Conservation (phyloP, 2,329 filamentous ascomycete genomes). For the Fusarium piperis region DNA sequence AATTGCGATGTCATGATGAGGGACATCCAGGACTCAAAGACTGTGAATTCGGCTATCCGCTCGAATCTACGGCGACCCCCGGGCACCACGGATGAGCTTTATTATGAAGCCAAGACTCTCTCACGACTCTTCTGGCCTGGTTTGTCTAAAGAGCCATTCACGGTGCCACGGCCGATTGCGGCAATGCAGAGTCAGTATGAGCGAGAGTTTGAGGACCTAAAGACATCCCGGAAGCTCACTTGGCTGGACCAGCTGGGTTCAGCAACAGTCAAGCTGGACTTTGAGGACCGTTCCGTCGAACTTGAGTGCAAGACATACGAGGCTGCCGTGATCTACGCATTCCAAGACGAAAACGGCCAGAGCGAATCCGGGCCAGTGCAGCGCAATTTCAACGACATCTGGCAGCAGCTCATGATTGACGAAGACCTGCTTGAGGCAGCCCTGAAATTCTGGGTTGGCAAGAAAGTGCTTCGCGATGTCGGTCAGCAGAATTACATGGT, state of each 20-base stretch:
- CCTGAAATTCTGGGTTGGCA: slow-evolving; percentile 76
- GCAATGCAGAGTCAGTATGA: slow-evolving; percentile 77
- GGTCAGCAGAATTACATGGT: slow-evolving; percentile 69
- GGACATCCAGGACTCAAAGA: slow-evolving; percentile 85
- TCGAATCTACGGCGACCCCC: slow-evolving; percentile 46
- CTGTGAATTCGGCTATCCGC: slow-evolving; percentile 75
- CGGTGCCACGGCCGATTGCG: slow-evolving; percentile 67
- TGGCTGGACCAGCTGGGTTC: slow-evolving; percentile 88
- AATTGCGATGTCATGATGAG: slow-evolving; percentile 97
- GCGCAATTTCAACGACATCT: slow-evolving; percentile 63
- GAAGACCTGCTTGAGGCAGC: slow-evolving; percentile 75
- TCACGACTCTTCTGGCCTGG: slow-evolving; percentile 95
- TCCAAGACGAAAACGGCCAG: slow-evolving; percentile 63
- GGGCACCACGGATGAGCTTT: slow-evolving; percentile 34
- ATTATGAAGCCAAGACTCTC: slow-evolving; percentile 83
- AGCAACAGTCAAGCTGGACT: slow-evolving; percentile 81
- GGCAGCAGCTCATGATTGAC: slow-evolving; percentile 74
- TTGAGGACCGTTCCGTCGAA: slow-evolving; percentile 80
- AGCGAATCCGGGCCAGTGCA: slow-evolving; percentile 48
- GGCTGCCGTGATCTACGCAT: slow-evolving; percentile 87
- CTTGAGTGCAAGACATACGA: slow-evolving; percentile 85
- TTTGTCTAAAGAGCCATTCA: slow-evolving; percentile 75
- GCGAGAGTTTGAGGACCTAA: slow-evolving; percentile 79
- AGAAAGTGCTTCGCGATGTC: slow-evolving; percentile 70
- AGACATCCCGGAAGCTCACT: slow-evolving; percentile 84